Evolutionary conservation across 1,284 basidiomycete genomes (phyloP).

Genomic region (Termitomyces sp.): DNA sequence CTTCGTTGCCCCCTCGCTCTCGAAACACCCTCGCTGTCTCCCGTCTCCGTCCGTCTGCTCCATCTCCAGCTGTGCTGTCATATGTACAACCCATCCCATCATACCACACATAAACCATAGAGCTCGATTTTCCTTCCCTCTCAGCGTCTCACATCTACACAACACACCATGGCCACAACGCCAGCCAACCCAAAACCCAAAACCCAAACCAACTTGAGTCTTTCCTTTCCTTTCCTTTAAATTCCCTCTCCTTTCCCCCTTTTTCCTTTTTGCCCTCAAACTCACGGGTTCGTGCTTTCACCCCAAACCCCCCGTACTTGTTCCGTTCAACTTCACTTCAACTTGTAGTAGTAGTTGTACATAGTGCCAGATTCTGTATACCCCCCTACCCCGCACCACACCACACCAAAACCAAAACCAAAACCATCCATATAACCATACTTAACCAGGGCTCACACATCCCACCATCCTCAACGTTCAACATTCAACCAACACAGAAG

Average conservation of each 20-base stretch:
- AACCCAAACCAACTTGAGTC: not conserved
- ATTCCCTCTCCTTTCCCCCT: not conserved
- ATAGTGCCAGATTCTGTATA: not conserved
- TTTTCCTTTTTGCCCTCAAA: too few species aligned
- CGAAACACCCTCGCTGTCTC: not conserved
- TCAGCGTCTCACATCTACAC: not conserved
- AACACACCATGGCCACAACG: not conserved
- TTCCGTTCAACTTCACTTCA: not conserved
- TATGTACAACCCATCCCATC: not conserved
- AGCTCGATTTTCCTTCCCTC: not conserved
- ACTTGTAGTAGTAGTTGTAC: constrained; percentile 1
- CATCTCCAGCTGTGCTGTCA: not conserved
- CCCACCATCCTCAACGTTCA: too few species aligned
- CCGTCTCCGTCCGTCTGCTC: not conserved
- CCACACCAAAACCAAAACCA: too few species aligned
- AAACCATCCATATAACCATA: too few species aligned
- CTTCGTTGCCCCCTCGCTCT: too few species aligned
- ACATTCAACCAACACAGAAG: too few species aligned
- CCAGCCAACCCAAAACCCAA: not conserved
- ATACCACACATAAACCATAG: not conserved
- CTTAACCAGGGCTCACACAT: too few species aligned
- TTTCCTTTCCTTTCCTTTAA: not conserved
- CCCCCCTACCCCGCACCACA: not conserved
- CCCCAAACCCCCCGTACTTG: not conserved
- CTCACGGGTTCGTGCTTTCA: not conserved